Evolutionary conservation across 495 filamentous ascomycete genomes (phyloP).

Genomic region (Penicillium taxi): DNA sequence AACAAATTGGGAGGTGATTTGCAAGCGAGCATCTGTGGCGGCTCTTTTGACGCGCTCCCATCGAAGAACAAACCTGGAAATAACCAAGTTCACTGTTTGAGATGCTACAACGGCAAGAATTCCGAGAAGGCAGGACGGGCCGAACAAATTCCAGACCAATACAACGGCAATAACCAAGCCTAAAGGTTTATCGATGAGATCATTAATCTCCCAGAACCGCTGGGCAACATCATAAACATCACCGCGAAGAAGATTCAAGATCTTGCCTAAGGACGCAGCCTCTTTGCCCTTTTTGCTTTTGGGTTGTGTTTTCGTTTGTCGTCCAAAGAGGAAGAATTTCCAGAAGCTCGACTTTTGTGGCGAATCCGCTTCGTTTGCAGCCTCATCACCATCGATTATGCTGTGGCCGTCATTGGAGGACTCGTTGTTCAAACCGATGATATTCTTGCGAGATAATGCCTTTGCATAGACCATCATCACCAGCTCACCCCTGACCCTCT

Average conservation of each 20-base stretch:
- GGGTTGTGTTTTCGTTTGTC: slow-evolving; percentile 8
- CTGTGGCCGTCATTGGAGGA: neutral
- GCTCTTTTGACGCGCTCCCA: slow-evolving; percentile 57
- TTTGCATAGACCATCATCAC: slow-evolving; percentile 86
- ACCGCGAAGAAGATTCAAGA: slow-evolving; percentile 68
- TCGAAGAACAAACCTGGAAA: slow-evolving; percentile 51
- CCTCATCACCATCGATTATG: slow-evolving; percentile 9
- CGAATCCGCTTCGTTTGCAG: slow-evolving; percentile 2
- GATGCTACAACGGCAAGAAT: slow-evolving; percentile 55
- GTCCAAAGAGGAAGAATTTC: slow-evolving; percentile 4
- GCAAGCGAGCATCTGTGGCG: slow-evolving; percentile 63
- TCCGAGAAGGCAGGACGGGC: slow-evolving; percentile 69
- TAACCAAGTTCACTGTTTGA: slow-evolving; percentile 54
- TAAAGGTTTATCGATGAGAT: slow-evolving; percentile 59
- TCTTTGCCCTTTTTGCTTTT: slow-evolving; percentile 38
- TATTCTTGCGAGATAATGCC: slow-evolving; percentile 62
- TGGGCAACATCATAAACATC: slow-evolving; percentile 82
- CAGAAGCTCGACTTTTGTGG: slow-evolving; percentile 8
- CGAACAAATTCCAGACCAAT: slow-evolving; percentile 67
- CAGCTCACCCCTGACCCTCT: slow-evolving; percentile 74
- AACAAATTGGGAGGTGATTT: slow-evolving; percentile 70
- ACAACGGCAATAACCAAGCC: slow-evolving; percentile 58
- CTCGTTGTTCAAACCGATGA: slow-evolving; percentile 41
- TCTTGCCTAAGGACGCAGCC: slow-evolving; percentile 72
- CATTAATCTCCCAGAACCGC: slow-evolving; percentile 69